Base-by-base conservation (phyloP, 495 filamentous ascomycete species). In the Thozetella sp. region DNA sequence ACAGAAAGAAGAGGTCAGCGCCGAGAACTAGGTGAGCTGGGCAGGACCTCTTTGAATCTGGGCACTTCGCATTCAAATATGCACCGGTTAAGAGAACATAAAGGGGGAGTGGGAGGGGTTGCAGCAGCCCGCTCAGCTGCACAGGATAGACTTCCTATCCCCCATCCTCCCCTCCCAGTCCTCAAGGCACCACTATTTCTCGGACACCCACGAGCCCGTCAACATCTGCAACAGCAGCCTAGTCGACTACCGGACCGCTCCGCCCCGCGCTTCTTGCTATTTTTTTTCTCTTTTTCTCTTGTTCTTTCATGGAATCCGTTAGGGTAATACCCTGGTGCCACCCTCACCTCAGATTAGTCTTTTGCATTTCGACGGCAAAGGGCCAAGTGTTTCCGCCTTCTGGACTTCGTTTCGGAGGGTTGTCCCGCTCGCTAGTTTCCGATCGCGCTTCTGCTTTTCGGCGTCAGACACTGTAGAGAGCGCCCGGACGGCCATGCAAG, bases 1-100 rank as follows among this genome's bases (percentile, higher is more conserved):
- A 2, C 67, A 77, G 59, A 81, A 80, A 58, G 77, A 78, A 51
- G 77, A 81, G 58, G 24, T 66, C 1, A 61, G 64, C 22, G 30
- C 63, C 54, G 68, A 62, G 64, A 66, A 60, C 34, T 71, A 71
- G 61, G 50, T 10, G 20, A 19, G 43, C 20, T 20, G 43, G 43
- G 20, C 43, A 10, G 11, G 20, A n/a, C 10, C 43, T 48, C n/a
- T n/a, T n/a, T 4, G 9, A 20, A 4, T 13, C 43, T 48, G 43
- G 20, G 43, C 43, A 37, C 6, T 6, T 37, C 6, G n/a, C n/a
- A n/a, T n/a, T n/a, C n/a, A n/a, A n/a, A n/a, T n/a, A n/a, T n/a
- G n/a, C n/a, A n/a, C n/a, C n/a, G n/a, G n/a, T n/a, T n/a, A n/a
- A n/a, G n/a, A n/a, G n/a, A n/a, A n/a, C n/a, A n/a, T n/a, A n/a